Evolutionary conservation across 2,329 filamentous ascomycete genomes (phyloP), one percentile per base, ranked within the genome.

Genomic region (Pseudogymnoascus sp.): DNA sequence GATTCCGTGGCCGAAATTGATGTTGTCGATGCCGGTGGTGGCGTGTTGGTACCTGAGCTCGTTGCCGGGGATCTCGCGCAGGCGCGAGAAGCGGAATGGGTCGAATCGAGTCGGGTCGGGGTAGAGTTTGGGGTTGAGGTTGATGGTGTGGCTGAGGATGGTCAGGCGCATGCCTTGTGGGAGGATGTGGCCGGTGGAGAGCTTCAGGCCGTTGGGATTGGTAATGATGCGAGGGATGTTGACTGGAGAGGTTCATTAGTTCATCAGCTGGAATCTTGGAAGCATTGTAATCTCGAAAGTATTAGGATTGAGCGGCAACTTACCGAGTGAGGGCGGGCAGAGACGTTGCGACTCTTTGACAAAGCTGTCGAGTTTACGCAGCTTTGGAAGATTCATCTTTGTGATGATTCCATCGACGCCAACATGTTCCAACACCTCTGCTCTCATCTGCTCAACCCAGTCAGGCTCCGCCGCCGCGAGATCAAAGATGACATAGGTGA

Each of bases 271-370:
- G 25, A 28, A 28, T 28, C 25, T 28, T 28, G 25, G 25, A 28
- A 28, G 25, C 25, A 28, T 28, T 28, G 25, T 28, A 28, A 28
- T 28, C 25, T 28, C 25, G 25, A 28, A 28, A 28, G 25, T 28
- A 28, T 28, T 28, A 28, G 25, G 25, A 28, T 28, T 28, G 25
- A 28, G 25, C 25, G 25, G 25, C 25, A 10, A 64, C 71, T 69
- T 65, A 75, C 74, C 65, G 1, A 76, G 13, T 1, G 67, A 67
- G 7, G 73, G 67, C 1, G 76, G 75, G 66, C 73, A 75, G 5
- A 77, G 21, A 6, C 78, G 72, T 61, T 74, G 69, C 23, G 72
- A 74, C 68, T 79, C 77, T 65, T 78, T 79, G 60, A 79, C 54
- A 64, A 79, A 78, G 65, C 74, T 77, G 65, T 79, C 77, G 65